Evolutionary conservation across 2,329 filamentous ascomycete genomes (phyloP).

Genomic region (Plenodomus biglobosus): DNA sequence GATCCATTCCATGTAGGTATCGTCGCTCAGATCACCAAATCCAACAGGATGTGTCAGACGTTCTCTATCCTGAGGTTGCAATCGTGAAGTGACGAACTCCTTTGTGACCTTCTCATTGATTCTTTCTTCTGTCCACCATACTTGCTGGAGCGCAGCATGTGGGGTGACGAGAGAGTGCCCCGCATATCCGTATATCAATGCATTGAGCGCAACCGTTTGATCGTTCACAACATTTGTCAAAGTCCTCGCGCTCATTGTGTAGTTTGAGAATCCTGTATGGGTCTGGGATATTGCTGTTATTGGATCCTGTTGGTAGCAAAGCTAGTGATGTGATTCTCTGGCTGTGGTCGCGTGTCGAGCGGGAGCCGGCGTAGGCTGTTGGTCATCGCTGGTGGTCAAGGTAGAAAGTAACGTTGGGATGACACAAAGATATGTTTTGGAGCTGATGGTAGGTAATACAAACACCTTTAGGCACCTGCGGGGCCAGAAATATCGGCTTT

Average conservation of each 20-base stretch:
- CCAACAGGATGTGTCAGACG: slow-evolving; percentile 64
- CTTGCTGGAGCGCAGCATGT: slow-evolving; percentile 51
- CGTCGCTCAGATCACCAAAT: slow-evolving; percentile 70
- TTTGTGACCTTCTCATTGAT: slow-evolving; percentile 71
- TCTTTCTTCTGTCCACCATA: slow-evolving; percentile 72
- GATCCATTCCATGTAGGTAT: slow-evolving; percentile 80
- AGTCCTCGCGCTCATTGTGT: slow-evolving; percentile 42
- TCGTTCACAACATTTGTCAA: slow-evolving; percentile 47
- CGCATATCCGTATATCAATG: slow-evolving; percentile 54
- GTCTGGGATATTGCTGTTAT: slow-evolving; percentile 7
- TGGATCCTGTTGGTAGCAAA: slow-evolving; percentile 10
- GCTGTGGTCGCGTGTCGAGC: slow-evolving; percentile 20
- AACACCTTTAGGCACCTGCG: slow-evolving; percentile 33
- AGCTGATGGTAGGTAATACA: slow-evolving; percentile 29
- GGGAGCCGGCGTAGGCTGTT: slow-evolving; percentile 18
- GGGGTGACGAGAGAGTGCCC: slow-evolving; percentile 55
- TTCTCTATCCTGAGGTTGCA: slow-evolving; percentile 64
- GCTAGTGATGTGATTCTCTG: slow-evolving; percentile 15
- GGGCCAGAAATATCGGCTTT: slow-evolving; percentile 32
- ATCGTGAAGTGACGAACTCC: slow-evolving; percentile 65
- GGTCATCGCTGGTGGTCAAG: slow-evolving; percentile 29
- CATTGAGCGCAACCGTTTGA: slow-evolving; percentile 51
- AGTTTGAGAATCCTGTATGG: no score
- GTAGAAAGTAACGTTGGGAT: slow-evolving; percentile 5
- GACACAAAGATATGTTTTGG: slow-evolving; percentile 8